Evolutionary conservation across 139 green algal genomes (phyloP), one percentile per base, ranked within the genome.

Genomic region (Parachlorella kessleri): DNA sequence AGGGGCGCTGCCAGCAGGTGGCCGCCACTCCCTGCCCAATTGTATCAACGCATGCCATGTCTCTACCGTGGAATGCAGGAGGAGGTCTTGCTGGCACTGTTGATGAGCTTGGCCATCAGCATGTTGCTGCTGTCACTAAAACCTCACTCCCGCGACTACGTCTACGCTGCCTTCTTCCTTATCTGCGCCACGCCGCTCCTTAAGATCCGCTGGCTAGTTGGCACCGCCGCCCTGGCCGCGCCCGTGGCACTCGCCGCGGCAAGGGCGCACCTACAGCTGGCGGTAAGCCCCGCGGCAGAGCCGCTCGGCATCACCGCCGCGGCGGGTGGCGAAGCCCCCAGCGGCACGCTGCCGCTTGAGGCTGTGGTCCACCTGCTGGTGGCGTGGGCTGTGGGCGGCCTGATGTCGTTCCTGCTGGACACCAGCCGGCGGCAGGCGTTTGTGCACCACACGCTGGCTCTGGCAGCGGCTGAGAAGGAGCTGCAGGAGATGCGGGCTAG

Each of bases 391-490:
- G 90, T 92, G 18, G 92, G 92, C 2, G 88, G 78, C 0, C 81
- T 95, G 10, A 96, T 96, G 92, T 80, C 90, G 0, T 96, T 90
- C 74, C 74, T 96, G 32, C 71, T 26, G 55, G 92, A 96, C 72
- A 88, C 82, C 74, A 95, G 92, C 78, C 79, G 91, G 37, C 85
- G 91, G 76, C 85, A 95, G 65, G 91, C 93, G 83, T 97, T 94
- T 85, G 86, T 86, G 42, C 88, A 88, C 48, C 73, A 91, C 71
- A 78, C 85, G 39, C 83, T 92, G 78, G 93, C 92, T 0, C 77
- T 76, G 63, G 65, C 75, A 23, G 86, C 88, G 26, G 91, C 94
- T 64, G 78, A 81, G 40, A 94, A 89, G 76, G 93, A 97, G 89
- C 75, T 97, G n/a, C 72, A 81, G 26, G 89, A 94, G 76, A 87